Conservation (phyloP, 345 rosid genomes). For the Brassica juncea region DNA sequence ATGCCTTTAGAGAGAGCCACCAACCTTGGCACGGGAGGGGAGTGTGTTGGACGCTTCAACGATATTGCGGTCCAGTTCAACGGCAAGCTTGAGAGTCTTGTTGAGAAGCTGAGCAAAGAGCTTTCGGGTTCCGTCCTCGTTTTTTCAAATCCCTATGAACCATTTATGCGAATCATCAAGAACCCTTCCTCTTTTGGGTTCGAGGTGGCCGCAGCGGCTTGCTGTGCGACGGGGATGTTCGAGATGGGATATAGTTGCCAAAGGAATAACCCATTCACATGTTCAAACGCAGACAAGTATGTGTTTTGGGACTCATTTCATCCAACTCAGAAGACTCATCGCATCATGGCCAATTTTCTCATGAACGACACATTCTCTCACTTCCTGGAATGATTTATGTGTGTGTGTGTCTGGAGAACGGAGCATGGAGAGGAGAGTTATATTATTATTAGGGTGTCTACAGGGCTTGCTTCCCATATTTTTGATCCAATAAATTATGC, state of each 20-base stretch:
- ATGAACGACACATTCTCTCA: constrained; percentile 43
- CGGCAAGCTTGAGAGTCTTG: constrained; percentile 39
- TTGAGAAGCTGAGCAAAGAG: constrained; percentile 43
- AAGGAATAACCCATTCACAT: constrained; percentile 46
- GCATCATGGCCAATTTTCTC: constrained; percentile 49
- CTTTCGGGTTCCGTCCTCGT: constrained; percentile 47
- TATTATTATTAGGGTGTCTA: background rate
- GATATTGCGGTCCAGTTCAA: constrained; percentile 54
- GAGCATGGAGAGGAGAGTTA: background rate
- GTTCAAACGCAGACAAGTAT: constrained; percentile 56
- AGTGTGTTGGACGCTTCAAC: constrained; percentile 50
- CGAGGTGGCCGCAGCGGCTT: constrained; percentile 50
- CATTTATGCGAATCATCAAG: constrained; percentile 43
- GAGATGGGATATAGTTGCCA: constrained; percentile 79
- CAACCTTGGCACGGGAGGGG: constrained; percentile 42
- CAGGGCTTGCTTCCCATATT: constrained; percentile 21
- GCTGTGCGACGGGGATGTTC: constrained; percentile 76
- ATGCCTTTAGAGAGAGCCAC: constrained; percentile 67
- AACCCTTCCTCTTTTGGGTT: constrained; percentile 57
- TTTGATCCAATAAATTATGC: constrained; percentile 24
- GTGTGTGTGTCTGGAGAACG: background rate
- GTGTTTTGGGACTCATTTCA: constrained; percentile 87
- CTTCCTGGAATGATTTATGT: constrained; percentile 23
- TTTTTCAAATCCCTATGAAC: constrained; percentile 49
- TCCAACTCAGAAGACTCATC: constrained; percentile 64